Percentiles rank a stretch among this genome's conserved stretches.
Evolutionary conservation across 164 flowering plant genomes (phyloP).

Genomic region (Chloranthus sessilifolius): DNA sequence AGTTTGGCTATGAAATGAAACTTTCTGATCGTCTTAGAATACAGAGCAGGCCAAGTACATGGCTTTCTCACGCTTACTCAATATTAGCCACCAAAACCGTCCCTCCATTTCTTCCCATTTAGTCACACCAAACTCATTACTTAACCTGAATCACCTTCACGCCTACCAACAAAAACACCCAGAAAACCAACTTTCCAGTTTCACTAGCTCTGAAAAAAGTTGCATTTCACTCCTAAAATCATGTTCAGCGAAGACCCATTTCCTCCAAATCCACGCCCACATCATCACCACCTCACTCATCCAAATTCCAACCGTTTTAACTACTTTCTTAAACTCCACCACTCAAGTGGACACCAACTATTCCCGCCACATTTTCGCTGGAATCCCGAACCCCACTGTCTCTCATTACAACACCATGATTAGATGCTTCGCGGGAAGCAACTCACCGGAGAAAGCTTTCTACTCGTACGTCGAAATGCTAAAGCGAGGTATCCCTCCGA

Average conservation of each 20-base stretch:
- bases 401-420: constrained; percentile 46
- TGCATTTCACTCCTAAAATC: constrained; percentile 40
- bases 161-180: neutral
- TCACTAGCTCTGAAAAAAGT: constrained; percentile 3
- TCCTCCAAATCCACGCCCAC: constrained; percentile 62
- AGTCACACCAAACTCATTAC: no score
- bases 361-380: constrained; percentile 37
- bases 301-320: constrained; percentile 29
- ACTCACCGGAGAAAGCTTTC: constrained; percentile 37
- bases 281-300: constrained; percentile 40
- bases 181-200: neutral
- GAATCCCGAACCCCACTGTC: constrained; percentile 26
- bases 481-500: constrained; percentile 26
- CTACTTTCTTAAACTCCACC: constrained; percentile 34
- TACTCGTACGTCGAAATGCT: constrained; percentile 39
- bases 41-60: no score
- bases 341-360: constrained; percentile 22
- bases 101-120: no score
- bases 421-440: constrained; percentile 44
- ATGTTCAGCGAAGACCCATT: constrained; percentile 31
- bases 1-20: no score
- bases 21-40: no score
- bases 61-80: no score
- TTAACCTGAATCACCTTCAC: no score
- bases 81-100: no score